A percentile compares a stretch with the other conserved stretches of the same genome.
phyloP scores from a whole-genome alignment of 371 early-diverging fungal species.

The Homolaphlyctis polyrhiza region DNA sequence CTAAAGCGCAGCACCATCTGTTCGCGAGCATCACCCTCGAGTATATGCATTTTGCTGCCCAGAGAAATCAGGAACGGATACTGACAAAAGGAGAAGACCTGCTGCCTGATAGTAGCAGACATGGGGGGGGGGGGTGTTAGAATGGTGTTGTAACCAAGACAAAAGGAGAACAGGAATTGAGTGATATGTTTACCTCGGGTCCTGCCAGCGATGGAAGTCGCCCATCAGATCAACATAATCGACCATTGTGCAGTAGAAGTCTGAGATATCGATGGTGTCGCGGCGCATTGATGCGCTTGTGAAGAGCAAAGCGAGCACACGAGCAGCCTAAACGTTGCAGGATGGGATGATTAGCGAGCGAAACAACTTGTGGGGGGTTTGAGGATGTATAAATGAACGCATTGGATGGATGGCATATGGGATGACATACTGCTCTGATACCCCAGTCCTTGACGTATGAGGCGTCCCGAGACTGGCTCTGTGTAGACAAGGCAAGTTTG shows the following conservation, averaged over 20 bases:
- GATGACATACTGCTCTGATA: conserved; percentile 60
- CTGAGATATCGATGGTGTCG: conserved; percentile 56
- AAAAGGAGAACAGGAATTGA: too few relatives aligned
- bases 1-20: conserved; percentile 16
- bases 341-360: too few relatives aligned
- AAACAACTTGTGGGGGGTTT: too few relatives aligned
- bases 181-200: too few relatives aligned
- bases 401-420: conserved; percentile 8
- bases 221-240: conserved; percentile 69
- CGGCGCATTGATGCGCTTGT: conserved; percentile 58
- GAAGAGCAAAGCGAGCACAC: conserved; percentile 37
- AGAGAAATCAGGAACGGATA: conserved; percentile 43
- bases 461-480: too few relatives aligned
- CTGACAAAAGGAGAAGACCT: conserved; percentile 40
- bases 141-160: too few relatives aligned
- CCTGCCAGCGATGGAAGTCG: conserved; percentile 85
- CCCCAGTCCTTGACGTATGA: conserved; percentile 67
- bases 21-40: not conserved
- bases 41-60: conserved; percentile 34
- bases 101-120: too few relatives aligned
- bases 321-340: too few relatives aligned
- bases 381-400: not conserved
- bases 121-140: too few relatives aligned
- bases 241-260: conserved; percentile 81
- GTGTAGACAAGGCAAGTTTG: not conserved